Base-by-base conservation (phyloP, 805 yeast species). In the Lachancea dasiensis region DNA sequence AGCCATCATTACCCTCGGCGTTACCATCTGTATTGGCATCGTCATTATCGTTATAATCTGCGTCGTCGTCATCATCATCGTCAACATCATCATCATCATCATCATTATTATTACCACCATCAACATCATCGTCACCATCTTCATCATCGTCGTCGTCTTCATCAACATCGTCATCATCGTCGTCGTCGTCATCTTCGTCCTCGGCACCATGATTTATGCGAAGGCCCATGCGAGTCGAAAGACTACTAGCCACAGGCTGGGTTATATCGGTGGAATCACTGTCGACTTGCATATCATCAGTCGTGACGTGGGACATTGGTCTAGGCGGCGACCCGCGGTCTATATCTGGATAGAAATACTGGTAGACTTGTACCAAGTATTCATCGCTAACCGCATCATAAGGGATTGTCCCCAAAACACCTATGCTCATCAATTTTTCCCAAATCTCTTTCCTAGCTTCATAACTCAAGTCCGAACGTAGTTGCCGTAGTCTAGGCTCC, bases 351-450 rank as follows among this genome's bases (percentile, higher is more conserved):
- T 52, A 57, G 31, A 59, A 59, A 38, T 55, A 58, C 40, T 51
- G 49, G 38, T 56, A 54, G 6, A 53, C 54, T 31, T 56, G 60
- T 11, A 56, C 36, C 25, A 59, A 40, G 32, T 59, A 58, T 13
- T 52, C 56, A 43, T 59, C 64, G 30, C 44, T 51, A 2, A 52
- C 48, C 2, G 54, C 36, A 32, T 54, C 55, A 37, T 51, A 59
- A 2, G 61, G 51, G 6, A 59, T 44, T 4, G 62, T 58, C 6
- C 64, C 64, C 4, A 58, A 36, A 10, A 59, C 61, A 9, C 61
- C 61, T 26, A 58, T 33, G 19, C 43, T 42, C 51, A 52, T 54
- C 31, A 59, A 37, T 35, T 48, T 54, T 14, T 51, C 50, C 64
- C 64, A 59, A 7, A 59, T 51, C 30, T 59, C 61, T 28, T 53